Base-by-base conservation (phyloP, 2,329 filamentous ascomycete genomes). In the Mollisiaceae sp. region DNA sequence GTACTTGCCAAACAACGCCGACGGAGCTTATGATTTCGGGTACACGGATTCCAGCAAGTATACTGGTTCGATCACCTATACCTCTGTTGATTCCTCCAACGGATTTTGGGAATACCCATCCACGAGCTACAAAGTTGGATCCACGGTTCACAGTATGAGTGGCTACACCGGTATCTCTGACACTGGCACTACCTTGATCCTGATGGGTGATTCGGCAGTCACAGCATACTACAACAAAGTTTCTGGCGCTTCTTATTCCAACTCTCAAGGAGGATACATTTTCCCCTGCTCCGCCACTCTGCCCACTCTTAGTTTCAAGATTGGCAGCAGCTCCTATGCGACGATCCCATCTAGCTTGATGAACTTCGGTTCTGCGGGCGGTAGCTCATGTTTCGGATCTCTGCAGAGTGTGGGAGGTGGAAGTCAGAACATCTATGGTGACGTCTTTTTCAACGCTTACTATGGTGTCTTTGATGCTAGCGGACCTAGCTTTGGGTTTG, bases 41-140 rank as follows among this genome's bases (percentile, higher is more conserved):
- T 84, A 77, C 76, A 83, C 85, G 64, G 82, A 87, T 76, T 71
- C 66, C 35, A 73, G 75, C 66, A 82, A 83, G 71, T 86, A 85
- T 79, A 83, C 79, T 4, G 85, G 85, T 38, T 60, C 71, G 32
- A 81, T 88, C 73, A 78, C 77, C 64, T 88, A 86, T 75, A 76
- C 80, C 20, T 54, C 75, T 35, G 81, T 85, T 65, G 77, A 82
- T 72, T 79, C 71, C 65, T 73, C 71, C 58, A 76, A 82, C 11
- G 84, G 84, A 36, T 87, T 82, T 78, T 88, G 85, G 85, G 78
- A 81, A 59, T 85, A 85, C 62, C 81, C 85, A 66, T 80, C 79
- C 61, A 85, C 83, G 67, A 77, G 79, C 38, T 76, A 80, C 65
- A 81, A 82, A 64, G 78, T 85, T 68, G 81, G 76, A 66, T 74